A percentile compares a stretch with the other conserved stretches of the same genome.
phyloP scores from a whole-genome alignment of 2,329 filamentous ascomycete genomes.

The Aspergillus sp. region DNA sequence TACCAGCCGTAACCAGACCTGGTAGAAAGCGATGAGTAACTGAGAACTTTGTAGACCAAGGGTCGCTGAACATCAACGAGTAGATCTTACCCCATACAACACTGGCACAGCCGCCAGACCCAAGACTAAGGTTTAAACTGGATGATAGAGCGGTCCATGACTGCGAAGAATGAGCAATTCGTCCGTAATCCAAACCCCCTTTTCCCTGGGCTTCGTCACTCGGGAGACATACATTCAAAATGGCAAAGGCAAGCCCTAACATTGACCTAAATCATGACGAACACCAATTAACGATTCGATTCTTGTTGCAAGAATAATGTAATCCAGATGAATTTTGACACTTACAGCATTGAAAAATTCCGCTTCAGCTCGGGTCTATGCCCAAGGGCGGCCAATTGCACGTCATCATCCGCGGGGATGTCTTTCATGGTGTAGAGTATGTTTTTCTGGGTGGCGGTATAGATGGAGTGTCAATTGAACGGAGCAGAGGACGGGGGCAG shows the following conservation, averaged over 20 bases:
- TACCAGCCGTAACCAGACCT: slow-evolving; percentile 56
- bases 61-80: not conserved
- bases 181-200: slow-evolving; percentile 4
- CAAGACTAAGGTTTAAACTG: slow-evolving; percentile 61
- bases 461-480: too few species aligned
- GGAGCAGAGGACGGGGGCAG: not conserved
- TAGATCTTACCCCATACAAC: slow-evolving; percentile 69
- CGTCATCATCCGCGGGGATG: slow-evolving; percentile 42
- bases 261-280: slow-evolving; percentile 45
- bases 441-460: too few species aligned
- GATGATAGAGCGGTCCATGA: slow-evolving; percentile 63
- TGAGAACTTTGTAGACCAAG: not conserved
- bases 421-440: slow-evolving; percentile 14
- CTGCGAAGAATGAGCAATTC: slow-evolving; percentile 17
- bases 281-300: not conserved
- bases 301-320: not conserved
- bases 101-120: slow-evolving; percentile 68
- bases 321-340: slow-evolving; percentile 1
- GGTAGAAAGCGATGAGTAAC: not conserved
- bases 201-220: not conserved
- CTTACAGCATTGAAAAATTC: slow-evolving; percentile 55
- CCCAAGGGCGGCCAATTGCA: slow-evolving; percentile 55
- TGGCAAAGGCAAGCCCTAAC: slow-evolving; percentile 63
- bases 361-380: slow-evolving; percentile 59
- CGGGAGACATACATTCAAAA: slow-evolving; percentile 51